These are phyloP conservation scores for Garcia nutans DNA, from an alignment of 345 rosid genomes.

Conservation along the genomic window DNA sequence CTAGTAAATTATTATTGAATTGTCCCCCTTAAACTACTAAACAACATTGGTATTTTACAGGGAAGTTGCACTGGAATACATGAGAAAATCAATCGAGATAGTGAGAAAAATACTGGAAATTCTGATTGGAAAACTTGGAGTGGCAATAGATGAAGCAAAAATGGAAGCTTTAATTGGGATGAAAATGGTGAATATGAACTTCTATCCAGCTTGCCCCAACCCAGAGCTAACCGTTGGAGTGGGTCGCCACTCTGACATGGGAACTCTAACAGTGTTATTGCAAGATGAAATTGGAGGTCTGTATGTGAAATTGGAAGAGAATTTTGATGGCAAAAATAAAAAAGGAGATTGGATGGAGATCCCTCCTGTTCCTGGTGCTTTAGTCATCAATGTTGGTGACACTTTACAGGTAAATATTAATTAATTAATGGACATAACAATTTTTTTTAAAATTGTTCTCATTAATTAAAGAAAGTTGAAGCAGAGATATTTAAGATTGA, in stretches of 20 bases:
- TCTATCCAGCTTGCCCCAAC: constrained; percentile 57
- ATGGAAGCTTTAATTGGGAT: constrained; percentile 39
- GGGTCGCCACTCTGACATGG: constrained; percentile 68
- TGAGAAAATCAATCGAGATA: constrained; percentile 42
- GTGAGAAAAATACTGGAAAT: constrained; percentile 37
- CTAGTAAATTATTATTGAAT: not conserved
- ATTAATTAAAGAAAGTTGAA: too few species aligned
- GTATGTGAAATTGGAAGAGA: constrained; percentile 45
- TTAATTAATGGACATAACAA: too few species aligned
- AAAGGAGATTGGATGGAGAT: constrained; percentile 31
- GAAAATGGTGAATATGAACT: constrained; percentile 55
- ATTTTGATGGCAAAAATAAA: constrained; percentile 13
- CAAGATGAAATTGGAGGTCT: constrained; percentile 68
- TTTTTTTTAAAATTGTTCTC: too few species aligned
- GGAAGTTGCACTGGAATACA: constrained; percentile 48
- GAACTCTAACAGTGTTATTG: constrained; percentile 48
- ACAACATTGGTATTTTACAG: constrained; percentile 17
- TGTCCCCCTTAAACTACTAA: not conserved
- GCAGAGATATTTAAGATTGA: too few species aligned
- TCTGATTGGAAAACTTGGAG: constrained; percentile 46
- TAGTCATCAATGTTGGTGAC: constrained; percentile 25
- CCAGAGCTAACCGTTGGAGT: constrained; percentile 61
- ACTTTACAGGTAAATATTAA: constrained; percentile 12
- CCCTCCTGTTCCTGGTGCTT: constrained; percentile 17
- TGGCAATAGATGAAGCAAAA: constrained; percentile 33